Base-by-base conservation (phyloP, 2,329 filamentous ascomycete species). In the Teratosphaeriaceae sp. region DNA sequence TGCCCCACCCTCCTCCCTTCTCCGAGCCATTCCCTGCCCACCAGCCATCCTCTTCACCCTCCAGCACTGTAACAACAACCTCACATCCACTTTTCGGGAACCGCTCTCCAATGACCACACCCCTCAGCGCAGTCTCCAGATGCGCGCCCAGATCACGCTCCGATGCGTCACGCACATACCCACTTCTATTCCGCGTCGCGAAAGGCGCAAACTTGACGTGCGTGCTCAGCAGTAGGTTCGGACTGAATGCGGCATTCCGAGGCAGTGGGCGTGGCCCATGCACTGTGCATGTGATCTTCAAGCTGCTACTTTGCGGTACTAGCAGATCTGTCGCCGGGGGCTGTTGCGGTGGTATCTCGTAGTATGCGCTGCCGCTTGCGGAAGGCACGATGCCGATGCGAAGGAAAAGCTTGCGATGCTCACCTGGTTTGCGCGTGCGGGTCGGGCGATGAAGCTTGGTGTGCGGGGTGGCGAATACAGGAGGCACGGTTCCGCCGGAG, bases 61-160 rank as follows among this genome's bases (percentile, higher is more conserved):
- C 92, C 15, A 98, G 73, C 38, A 98, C 81, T 0, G 88, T 96
- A 38, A 98, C 80, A 15, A 95, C 83, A 30, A 98, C 82, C 62
- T 98, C 92, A n/a, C 95, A 82, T 34, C 88, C 89, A 63, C 88
- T 95, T 72, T 98, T 98, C n/a, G 92, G 92, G 87, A 90, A 98
- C 45, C 90, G 76, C 62, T 96, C 89, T 12, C 88, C 88, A 59
- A 97, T 90, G 39, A 97, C 81, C 6, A 88, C 85, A 1, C 90
- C 90, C 24, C 88, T 79, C 39, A 98, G 73, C 20, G 92, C 89
- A 13, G 88, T 90, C 65, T 97, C 89, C 2, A 98, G 72, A 62
- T 97, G 90, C 9, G 89, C 84, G 11, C 87, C 87, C 2, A 98
- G 74, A 61, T 98, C 92, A 39, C 89, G 79, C 68, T 98, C 92